Evolutionary conservation across 83 land plant genomes (phyloP), one percentile per base, ranked within the genome.

Genomic region (Diphasiastrum complanatum): DNA sequence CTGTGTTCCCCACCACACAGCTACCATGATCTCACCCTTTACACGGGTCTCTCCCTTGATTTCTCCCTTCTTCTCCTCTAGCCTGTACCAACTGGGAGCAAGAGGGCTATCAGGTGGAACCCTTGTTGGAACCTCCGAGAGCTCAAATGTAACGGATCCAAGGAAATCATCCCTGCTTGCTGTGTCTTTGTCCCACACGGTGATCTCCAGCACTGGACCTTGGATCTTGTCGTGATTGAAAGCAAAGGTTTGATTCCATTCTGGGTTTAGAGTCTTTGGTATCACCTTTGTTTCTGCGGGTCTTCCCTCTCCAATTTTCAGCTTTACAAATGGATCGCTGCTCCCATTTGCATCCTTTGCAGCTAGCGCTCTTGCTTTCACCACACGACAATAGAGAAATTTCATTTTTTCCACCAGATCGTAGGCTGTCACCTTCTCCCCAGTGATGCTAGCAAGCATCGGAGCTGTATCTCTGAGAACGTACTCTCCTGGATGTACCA

Each of bases 151-250:
- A n/a, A n/a, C n/a, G n/a, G n/a, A n/a, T n/a, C n/a, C n/a, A n/a
- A n/a, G n/a, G n/a, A 55, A 55, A 27, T 30, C 35, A 30, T 24
- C 34, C 14, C 19, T 27, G 16, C 38, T 12, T 20, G 10, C 1
- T 8, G 11, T 24, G 19, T 55, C 59, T 34, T 60, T 71, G 61
- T 75, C 79, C 75, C 66, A 77, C 35, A 83, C 79, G 5, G 83
- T 50, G 29, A 83, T 48, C 74, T 83, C 87, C 40, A 63, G 58
- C 33, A 63, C 35, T 2, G 85, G 70, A 0, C 85, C 49, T 60
- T 27, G 28, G n/a, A 55, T 55, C 35, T 27, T 55, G 14, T 55
- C 59, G 11, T 55, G 26, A 11, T 35, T 35, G 31, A 55, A 55
- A 11, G 59, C 59, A 30, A 55, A 55, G n/a, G 31, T 35, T 19